Evolutionary conservation across 2,329 filamentous ascomycete genomes (phyloP), one percentile per base, ranked within the genome.

Genomic region (Byssoonygena ceratinophila): DNA sequence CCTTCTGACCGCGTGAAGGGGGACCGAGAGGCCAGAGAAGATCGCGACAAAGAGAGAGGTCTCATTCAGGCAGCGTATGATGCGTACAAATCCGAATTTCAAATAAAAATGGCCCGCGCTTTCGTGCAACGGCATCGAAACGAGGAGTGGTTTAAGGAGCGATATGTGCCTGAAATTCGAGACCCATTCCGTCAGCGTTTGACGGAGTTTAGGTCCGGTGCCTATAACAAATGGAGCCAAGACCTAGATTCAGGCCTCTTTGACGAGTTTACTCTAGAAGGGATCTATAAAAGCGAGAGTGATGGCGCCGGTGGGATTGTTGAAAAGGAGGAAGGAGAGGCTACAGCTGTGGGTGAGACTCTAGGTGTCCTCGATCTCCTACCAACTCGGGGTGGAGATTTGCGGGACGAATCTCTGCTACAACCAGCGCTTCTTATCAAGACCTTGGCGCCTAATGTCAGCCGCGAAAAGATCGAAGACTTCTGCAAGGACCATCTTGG

Each of bases 111-210:
- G 84, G 90, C 92, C 0, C 83, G 89, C 58, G 76, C 80, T 1
- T 98, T 98, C 66, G 92, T 98, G 39, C 81, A 84, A 46, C 85
- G 89, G 61, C 92, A 98, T 70, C 95, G 94, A 66, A 82, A 83
- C 40, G 92, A 98, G 67, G 91, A 98, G 66, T 98, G 92, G 92
- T 98, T 98, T 72, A 87, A 84, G 61, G 92, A 98, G 70, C 83
- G 88, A 65, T 98, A 98, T 62, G 83, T 94, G 27, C 80, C 87
- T 0, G 87, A 92, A 59, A 81, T 91, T 51, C 78, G 87, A 49
- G 83, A 90, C 59, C 76, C 79, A 1, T 81, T 96, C 62, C 83
- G 85, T 52, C 74, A 75, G 55, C 84, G 87, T 62, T 74, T 97
- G 50, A 85, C 84, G 67, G 84, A 89, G 44, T 89, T 87, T 64